Conservation (phyloP, 1,284 basidiomycete species). For the Boletus semigastroideus region DNA sequence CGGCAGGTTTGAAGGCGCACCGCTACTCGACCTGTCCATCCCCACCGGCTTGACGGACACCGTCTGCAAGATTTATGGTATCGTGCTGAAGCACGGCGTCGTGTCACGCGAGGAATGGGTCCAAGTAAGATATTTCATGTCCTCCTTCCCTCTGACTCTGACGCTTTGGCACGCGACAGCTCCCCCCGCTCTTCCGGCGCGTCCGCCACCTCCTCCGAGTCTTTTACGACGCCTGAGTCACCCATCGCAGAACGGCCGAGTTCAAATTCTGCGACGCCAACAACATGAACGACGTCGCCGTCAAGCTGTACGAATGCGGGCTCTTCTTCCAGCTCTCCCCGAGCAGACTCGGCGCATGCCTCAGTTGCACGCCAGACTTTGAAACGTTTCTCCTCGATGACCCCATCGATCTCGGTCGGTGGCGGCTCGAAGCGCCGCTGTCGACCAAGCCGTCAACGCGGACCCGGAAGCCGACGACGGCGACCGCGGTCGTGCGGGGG, state of each 20-base stretch:
- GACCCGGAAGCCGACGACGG: neutral
- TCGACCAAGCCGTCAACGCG: neutral
- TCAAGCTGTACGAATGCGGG: neutral
- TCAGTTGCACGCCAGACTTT: neutral
- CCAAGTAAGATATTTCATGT: neutral
- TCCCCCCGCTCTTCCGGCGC: neutral
- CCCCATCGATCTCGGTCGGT: conserved; percentile 1
- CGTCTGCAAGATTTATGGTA: neutral
- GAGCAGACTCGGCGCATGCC: neutral
- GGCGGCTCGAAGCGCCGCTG: neutral
- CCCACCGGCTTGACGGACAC: neutral
- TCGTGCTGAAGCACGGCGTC: neutral
- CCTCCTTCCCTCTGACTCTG: neutral
- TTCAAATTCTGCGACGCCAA: neutral
- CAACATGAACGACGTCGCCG: neutral
- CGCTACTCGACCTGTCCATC: neutral
- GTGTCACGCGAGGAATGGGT: neutral
- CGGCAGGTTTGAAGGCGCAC: neutral
- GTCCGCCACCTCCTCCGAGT: neutral
- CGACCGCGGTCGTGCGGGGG: neutral
- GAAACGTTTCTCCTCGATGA: neutral
- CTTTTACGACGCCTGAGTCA: neutral
- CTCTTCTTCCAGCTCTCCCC: neutral
- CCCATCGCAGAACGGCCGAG: neutral
- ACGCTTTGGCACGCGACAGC: neutral